Evolutionary conservation across 352 stramenopile species (phyloP).

Genomic region (Plasmopara halstedii): DNA sequence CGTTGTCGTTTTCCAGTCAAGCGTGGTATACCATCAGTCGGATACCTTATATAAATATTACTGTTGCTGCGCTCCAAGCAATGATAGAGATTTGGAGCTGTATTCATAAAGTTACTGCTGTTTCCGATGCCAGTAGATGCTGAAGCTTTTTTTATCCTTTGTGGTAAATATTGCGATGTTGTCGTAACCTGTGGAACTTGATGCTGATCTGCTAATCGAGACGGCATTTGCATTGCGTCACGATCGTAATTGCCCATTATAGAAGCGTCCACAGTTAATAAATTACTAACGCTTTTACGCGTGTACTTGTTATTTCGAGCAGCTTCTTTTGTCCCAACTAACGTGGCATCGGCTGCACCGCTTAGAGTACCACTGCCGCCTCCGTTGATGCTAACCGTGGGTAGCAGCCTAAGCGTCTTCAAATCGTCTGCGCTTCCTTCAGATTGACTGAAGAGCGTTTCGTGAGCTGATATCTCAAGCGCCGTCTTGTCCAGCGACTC

Average conservation of each 20-base stretch:
- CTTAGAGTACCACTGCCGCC: conserved; percentile 8
- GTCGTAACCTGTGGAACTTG: conserved; percentile 3
- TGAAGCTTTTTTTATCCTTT: conserved; percentile 11
- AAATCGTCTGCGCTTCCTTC: conserved; percentile 26
- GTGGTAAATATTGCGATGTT: conserved; percentile 17
- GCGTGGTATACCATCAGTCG: conserved; percentile 2
- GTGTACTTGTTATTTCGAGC: conserved; percentile 5
- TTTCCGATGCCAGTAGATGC: neutral
- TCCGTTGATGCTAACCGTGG: conserved; percentile 13
- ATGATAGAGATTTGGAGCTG: conserved; percentile 22
- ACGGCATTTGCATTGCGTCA: conserved; percentile 37
- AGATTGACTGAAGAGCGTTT: conserved; percentile 32
- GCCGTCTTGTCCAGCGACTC: conserved; percentile 25
- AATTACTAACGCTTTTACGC: conserved; percentile 7
- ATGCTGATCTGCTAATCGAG: conserved; percentile 13
- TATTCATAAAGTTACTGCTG: conserved; percentile 1
- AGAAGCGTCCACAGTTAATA: conserved; percentile 3
- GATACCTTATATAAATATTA: conserved; percentile 4
- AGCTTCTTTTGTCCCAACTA: neutral
- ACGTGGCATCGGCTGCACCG: conserved; percentile 8
- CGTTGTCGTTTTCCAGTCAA: conserved; percentile 16
- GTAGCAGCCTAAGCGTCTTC: conserved; percentile 14
- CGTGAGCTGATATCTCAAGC: conserved; percentile 30
- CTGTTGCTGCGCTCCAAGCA: conserved; percentile 22
- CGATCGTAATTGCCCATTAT: conserved; percentile 59